These are phyloP conservation scores for Jimgerdemannia flammicorona DNA, from an alignment of 192 early-diverging fungal species.

Conservation along the genomic window DNA sequence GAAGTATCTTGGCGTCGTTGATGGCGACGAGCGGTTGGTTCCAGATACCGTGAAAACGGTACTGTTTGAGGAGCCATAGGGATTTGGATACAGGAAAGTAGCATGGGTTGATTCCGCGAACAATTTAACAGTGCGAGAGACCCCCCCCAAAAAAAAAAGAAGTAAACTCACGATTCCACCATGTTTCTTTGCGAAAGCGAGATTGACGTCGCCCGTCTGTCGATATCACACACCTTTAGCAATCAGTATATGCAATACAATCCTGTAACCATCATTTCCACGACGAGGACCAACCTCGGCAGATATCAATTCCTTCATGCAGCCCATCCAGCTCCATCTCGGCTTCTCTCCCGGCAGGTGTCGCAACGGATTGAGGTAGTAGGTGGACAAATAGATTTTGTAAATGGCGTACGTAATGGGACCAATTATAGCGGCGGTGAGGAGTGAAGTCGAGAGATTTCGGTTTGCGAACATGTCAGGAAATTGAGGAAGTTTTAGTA, in stretches of 20 bases:
- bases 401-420: neutral
- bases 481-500: no score
- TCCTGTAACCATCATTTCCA: neutral
- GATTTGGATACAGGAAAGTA: no score
- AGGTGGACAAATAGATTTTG: neutral
- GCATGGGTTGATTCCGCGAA: no score
- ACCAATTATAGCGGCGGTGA: neutral
- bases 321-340: neutral
- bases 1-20: slow-evolving; percentile 43
- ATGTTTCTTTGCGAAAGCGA: neutral
- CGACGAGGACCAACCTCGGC: neutral
- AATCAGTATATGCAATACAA: neutral
- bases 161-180: neutral
- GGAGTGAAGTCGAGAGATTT: neutral
- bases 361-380: neutral
- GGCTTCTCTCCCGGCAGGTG: neutral
- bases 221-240: neutral
- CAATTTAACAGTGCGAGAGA: no score
- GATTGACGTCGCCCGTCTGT: neutral
- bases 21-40: slow-evolving; percentile 31
- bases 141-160: neutral
- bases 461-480: no score
- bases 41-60: slow-evolving; percentile 38
- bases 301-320: neutral
- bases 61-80: neutral